These are phyloP conservation scores for Arachnopeziza araneosa DNA, from an alignment of 2,329 filamentous ascomycete species.

Conservation along the genomic window DNA sequence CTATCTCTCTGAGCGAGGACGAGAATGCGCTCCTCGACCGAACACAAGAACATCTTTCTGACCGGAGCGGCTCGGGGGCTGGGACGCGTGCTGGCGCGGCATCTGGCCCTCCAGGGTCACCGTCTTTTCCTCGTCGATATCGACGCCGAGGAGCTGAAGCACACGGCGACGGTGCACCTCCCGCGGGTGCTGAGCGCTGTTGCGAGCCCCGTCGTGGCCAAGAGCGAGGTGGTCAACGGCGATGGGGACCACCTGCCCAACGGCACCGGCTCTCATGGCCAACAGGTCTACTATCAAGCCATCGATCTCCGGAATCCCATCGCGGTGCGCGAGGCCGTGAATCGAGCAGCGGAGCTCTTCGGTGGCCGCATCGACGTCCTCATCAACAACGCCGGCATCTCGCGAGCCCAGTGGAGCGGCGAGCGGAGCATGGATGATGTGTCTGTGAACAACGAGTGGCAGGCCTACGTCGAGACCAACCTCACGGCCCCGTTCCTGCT, in stretches of 20 bases:
- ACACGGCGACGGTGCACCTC: not conserved
- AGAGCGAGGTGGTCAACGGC: not conserved
- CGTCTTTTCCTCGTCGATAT: not conserved
- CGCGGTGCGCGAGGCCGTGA: not conserved
- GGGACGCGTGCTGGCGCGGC: not conserved
- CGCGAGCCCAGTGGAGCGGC: conserved; percentile 42
- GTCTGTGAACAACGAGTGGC: not conserved
- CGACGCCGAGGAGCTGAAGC: not conserved
- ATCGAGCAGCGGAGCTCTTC: not conserved
- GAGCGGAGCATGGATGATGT: not conserved
- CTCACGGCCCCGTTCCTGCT: not conserved
- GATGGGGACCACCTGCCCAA: too few species aligned
- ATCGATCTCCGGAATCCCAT: not conserved
- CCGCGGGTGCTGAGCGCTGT: not conserved
- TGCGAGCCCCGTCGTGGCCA: not conserved
- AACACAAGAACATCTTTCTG: not conserved
- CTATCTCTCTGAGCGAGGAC: too few species aligned
- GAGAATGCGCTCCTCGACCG: too few species aligned
- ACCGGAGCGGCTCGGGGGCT: not conserved
- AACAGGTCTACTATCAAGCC: not conserved
- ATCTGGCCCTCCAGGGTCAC: not conserved
- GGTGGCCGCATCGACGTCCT: conserved; percentile 27
- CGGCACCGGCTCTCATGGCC: not conserved
- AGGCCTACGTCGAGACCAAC: not conserved
- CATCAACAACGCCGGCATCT: conserved; percentile 42